Evolutionary conservation across 2,329 filamentous ascomycete species (phyloP).

Genomic region (Xylariaceae sp.): DNA sequence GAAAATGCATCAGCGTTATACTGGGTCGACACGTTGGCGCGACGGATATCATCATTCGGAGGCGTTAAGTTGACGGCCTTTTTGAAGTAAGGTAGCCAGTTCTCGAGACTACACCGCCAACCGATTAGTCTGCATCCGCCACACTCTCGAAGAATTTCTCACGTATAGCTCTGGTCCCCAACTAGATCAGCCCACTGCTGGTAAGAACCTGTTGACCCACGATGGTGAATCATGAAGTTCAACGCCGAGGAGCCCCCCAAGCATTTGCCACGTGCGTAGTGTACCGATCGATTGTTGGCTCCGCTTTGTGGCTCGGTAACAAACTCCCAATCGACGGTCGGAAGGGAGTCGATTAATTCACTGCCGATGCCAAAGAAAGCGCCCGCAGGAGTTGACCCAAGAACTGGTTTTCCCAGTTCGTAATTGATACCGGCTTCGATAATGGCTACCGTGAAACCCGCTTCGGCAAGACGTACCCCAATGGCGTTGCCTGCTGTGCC

Average conservation of each 20-base stretch:
- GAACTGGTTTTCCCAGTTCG: constrained; percentile 15
- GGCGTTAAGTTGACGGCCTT: constrained; percentile 31
- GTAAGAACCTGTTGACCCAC: constrained; percentile 21
- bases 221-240: constrained; percentile 30
- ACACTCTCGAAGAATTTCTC: no score
- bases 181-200: constrained; percentile 30
- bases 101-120: constrained; percentile 13
- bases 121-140: no score
- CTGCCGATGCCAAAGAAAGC: not conserved
- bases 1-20: not conserved
- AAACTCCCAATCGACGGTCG: not conserved
- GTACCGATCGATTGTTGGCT: constrained; percentile 26
- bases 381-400: constrained; percentile 6
- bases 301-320: constrained; percentile 7
- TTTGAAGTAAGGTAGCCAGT: constrained; percentile 31
- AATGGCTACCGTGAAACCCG: constrained; percentile 6
- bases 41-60: constrained; percentile 9
- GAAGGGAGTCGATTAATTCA: not conserved
- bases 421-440: constrained; percentile 13
- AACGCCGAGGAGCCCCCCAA: constrained; percentile 30
- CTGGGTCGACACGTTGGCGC: not conserved
- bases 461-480: constrained; percentile 5
- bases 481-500: constrained; percentile 10
- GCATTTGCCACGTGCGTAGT: constrained; percentile 36
- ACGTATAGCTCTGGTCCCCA: constrained; percentile 28